Evolutionary conservation across 495 filamentous ascomycete species (phyloP).

Genomic region (Neurospora sp.): DNA sequence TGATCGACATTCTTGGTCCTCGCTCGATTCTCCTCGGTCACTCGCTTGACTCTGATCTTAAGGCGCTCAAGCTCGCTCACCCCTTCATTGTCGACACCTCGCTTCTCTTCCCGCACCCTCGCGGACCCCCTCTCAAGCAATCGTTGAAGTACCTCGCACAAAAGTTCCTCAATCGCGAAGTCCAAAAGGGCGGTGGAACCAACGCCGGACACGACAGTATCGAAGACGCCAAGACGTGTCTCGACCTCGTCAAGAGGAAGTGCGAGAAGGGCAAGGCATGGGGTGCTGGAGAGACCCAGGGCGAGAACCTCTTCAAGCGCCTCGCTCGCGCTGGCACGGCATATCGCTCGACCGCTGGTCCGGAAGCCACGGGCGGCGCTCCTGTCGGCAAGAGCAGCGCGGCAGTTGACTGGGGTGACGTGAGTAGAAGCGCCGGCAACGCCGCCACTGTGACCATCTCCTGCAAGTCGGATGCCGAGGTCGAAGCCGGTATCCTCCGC

Average conservation of each 20-base stretch:
- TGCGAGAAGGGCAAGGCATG: conserved; percentile 82
- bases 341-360: conserved; percentile 43
- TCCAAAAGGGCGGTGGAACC: conserved; percentile 61
- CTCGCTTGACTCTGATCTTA: conserved; percentile 82
- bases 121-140: conserved; percentile 45
- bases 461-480: conserved; percentile 64
- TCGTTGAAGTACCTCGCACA: conserved; percentile 77
- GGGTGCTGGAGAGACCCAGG: conserved; percentile 62
- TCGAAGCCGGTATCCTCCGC: conserved; percentile 57
- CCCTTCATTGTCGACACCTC: conserved; percentile 89
- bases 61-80: conserved; percentile 73
- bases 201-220: conserved; percentile 71
- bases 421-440: conserved; percentile 59
- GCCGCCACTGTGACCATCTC: conserved; percentile 62
- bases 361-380: conserved; percentile 32
- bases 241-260: conserved; percentile 90
- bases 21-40: conserved; percentile 80
- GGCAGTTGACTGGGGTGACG: conserved; percentile 80
- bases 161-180: conserved; percentile 70
- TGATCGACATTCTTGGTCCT: conserved; percentile 62
- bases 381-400: conserved; percentile 59
- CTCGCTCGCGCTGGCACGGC: conserved; percentile 47
- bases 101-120: conserved; percentile 60
- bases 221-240: conserved; percentile 81
- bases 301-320: conserved; percentile 82